Base-by-base conservation (phyloP, 2,329 filamentous ascomycete species). In the Nigrospora osmanthi region DNA sequence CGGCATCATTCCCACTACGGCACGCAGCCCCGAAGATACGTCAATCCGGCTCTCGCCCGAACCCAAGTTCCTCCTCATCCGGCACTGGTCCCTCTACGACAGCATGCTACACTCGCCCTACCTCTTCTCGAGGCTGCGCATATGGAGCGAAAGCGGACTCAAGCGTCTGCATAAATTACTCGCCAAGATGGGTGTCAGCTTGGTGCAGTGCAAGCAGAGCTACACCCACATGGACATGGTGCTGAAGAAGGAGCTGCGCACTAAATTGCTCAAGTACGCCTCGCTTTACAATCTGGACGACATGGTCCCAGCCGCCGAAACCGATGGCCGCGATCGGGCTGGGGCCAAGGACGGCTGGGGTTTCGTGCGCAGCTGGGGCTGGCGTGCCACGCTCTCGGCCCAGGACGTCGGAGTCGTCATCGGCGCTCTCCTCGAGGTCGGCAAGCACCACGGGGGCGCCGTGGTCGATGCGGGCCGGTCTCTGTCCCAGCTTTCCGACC, bases 151-250 rank as follows among this genome's bases (percentile, higher is more conserved):
- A 50, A 79, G 78, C 42, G 93, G 93, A 3, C 77, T 87, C 43
- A 95, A 94, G 62, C 80, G 91, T 42, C 72, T 98, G 16, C 88
- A 96, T 64, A 97, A 97, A 61, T 76, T 98, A 1, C 76, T 98
- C 3, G 93, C 93, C 37, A 98, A 97, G 66, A 98, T 98, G 91
- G 93, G 93, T 31, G 87, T 98, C 45, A 95, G 88, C 58, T 72
- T 97, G 34, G 85, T 85, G 6, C 91, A 98, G 67, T 95, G 90
- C 67, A 90, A 89, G 57, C 93, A 97, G 65, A 91, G 83, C 60
- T 98, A 97, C 61, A 89, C 89, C 0, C 93, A 98, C 64, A 97
- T 98, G 90, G 91, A 97, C 65, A 94, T 96, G 82, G 84, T 95
- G 64, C 71, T 98, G 32, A 98, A 97, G 67, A 83, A 88, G 6